Base-by-base conservation (phyloP, 116 monocot genomes). In the Papilionanthe hybrid region DNA sequence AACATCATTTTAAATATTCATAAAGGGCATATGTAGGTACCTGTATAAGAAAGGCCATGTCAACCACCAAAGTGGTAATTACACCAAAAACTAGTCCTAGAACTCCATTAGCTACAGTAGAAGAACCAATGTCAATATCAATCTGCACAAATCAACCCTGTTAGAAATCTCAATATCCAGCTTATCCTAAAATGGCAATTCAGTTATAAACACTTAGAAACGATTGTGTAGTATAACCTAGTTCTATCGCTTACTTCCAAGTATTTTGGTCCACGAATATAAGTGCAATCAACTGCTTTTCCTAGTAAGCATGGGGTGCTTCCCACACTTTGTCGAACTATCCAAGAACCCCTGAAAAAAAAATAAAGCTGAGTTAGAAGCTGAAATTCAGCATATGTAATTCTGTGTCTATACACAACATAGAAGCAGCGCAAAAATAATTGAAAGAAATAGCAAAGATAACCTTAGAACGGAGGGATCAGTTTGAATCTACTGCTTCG, bases 1-100 rank as follows among this genome's bases (percentile, higher is more conserved):
- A 32, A 19, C 25, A 72, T 72, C 30, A 72, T 53, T 22, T 55
- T 5, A n/a, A 72, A 8, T 23, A 0, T n/a, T n/a, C 11, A 7
- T 65, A 42, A 42, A 53, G 17, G 53, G 37, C 9, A 68, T 10
- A 50, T 55, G 23, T 27, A 22, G 29, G 42, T 91, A 98, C 98
- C 92, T 98, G 98, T 76, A 98, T 87, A 82, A 98, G 98, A 85
- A 98, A 94, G 77, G 98, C 98, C 90, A 98, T 94, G 75, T 98
- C 98, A 72, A 98, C 94, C 7, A 98, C 90, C 81, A 98, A 83
- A 15, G 88, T 88, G 30, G 91, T 93, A 42, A 98, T 89, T 9
- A 90, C 98, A 80, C 98, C 98, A 76, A 75, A 87, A 5, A 98
- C 98, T 78, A 98, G 89, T 20, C 98, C 98, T 73, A 98, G 75